These are phyloP conservation scores for Ceratobasidium sp. DNA, from an alignment of 1,284 basidiomycete genomes.

Conservation along the genomic window DNA sequence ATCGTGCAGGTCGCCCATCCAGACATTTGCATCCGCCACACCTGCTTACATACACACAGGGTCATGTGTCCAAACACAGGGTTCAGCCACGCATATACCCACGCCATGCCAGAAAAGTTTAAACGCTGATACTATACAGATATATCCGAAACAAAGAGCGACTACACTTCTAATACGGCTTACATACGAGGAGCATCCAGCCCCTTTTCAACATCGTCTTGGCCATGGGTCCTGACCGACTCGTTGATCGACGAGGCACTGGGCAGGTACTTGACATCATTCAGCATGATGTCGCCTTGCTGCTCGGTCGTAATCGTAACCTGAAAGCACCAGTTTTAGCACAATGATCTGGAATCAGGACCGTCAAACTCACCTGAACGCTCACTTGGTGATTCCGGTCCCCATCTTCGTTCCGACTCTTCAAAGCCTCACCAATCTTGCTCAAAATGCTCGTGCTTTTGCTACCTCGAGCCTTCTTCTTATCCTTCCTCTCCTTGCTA, in stretches of 20 bases:
- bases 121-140: not conserved
- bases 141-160: slow-evolving; percentile 10
- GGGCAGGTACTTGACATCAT: slow-evolving; percentile 23
- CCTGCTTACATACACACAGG: not conserved
- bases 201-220: not conserved
- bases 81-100: slow-evolving; percentile 22
- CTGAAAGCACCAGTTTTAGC: not conserved
- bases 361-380: slow-evolving; percentile 23
- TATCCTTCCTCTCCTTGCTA: not conserved
- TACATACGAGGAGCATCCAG: no score
- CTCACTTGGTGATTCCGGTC: slow-evolving; percentile 26
- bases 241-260: slow-evolving; percentile 13
- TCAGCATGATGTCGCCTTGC: slow-evolving; percentile 33
- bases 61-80: slow-evolving; percentile 17
- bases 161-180: not conserved
- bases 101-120: not conserved
- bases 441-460: not conserved
- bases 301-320: slow-evolving; percentile 31
- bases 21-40: slow-evolving; percentile 34
- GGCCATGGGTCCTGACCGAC: not conserved
- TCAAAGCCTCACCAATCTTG: slow-evolving; percentile 25
- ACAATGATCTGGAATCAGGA: not conserved
- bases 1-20: not conserved
- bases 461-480: not conserved
- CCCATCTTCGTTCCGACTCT: not conserved